Conservation (phyloP, 805 yeast species). For the Suhomyces kilbournensis region DNA sequence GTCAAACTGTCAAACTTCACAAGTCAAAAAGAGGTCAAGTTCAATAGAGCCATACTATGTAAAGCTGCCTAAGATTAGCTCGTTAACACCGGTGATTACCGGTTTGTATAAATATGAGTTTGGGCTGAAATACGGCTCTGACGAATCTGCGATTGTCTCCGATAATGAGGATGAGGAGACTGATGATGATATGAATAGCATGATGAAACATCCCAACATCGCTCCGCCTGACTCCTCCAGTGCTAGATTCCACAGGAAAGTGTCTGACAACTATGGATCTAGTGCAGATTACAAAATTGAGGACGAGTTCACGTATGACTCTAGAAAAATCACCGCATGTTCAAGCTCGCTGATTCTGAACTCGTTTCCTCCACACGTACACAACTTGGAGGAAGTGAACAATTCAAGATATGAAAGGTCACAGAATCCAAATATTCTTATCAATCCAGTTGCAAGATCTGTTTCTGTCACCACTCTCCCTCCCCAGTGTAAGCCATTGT, state of each 20-base stretch:
- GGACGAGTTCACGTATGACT: neutral
- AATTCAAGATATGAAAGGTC: constrained; percentile 7
- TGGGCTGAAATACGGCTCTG: neutral
- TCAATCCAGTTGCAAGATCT: constrained; percentile 10
- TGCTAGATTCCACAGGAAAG: constrained; percentile 4
- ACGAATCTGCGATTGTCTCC: constrained; percentile 10
- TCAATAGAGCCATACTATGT: constrained; percentile 18
- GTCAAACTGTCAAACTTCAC: neutral
- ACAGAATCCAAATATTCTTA: constrained; percentile 14
- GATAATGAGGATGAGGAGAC: constrained; percentile 8
- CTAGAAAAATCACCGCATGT: neutral
- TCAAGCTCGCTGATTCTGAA: too few species aligned
- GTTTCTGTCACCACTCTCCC: constrained; percentile 10
- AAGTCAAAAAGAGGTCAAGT: neutral
- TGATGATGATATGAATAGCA: neutral
- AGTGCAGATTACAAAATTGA: constrained; percentile 8
- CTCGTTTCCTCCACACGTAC: constrained; percentile 4
- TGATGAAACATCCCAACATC: neutral
- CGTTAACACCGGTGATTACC: constrained; percentile 5
- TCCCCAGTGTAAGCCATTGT: neutral
- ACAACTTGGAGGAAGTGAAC: constrained; percentile 4
- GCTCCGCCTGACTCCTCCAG: constrained; percentile 1
- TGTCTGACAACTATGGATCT: constrained; percentile 14
- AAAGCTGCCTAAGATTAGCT: constrained; percentile 1
- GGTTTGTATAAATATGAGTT: constrained; percentile 2